Percentiles rank a stretch among this genome's conserved stretches.
phyloP scores from a whole-genome alignment of 2,329 filamentous ascomycete species.

The Microthyrium microscopicum region DNA sequence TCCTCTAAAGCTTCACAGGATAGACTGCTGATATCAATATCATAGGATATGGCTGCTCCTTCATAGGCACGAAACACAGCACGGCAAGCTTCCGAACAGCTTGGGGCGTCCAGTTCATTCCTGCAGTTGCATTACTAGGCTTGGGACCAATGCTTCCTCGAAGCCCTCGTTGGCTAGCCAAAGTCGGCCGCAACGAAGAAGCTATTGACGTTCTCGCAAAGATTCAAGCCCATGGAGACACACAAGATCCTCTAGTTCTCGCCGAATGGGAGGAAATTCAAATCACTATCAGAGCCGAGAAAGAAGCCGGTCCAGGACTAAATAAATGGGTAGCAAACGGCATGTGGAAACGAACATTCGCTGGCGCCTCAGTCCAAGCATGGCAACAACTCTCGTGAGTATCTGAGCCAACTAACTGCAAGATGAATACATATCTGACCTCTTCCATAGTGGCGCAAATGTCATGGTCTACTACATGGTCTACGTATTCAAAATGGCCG shows the following conservation, averaged over 20 bases:
- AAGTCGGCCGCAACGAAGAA: slow-evolving; percentile 28
- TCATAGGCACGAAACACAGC: slow-evolving; percentile 18
- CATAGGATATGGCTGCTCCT: slow-evolving; percentile 29
- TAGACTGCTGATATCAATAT: slow-evolving; percentile 30
- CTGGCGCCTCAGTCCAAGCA: slow-evolving; percentile 39
- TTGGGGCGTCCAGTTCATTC: slow-evolving; percentile 30
- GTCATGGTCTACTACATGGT: neutral
- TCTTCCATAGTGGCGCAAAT: neutral
- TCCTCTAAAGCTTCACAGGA: slow-evolving; percentile 11
- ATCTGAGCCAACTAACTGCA: too few relatives aligned
- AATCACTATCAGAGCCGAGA: slow-evolving; percentile 22
- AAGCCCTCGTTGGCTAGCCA: slow-evolving; percentile 33
- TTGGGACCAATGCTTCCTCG: slow-evolving; percentile 30
- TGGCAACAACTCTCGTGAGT: slow-evolving; percentile 37
- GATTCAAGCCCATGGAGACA: slow-evolving; percentile 28
- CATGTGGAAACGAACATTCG: slow-evolving; percentile 42
- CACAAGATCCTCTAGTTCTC: slow-evolving; percentile 29
- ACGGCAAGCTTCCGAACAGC: slow-evolving; percentile 28
- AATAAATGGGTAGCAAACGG: slow-evolving; percentile 32
- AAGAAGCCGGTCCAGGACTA: slow-evolving; percentile 22
- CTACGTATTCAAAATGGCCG: slow-evolving; percentile 44
- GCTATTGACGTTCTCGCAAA: slow-evolving; percentile 27
- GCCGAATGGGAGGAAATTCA: slow-evolving; percentile 33
- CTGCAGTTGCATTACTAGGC: slow-evolving; percentile 26
- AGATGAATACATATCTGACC: neutral